These are phyloP conservation scores for Ehretia macrophylla DNA, from an alignment of 257 asterid genomes.

Conservation along the genomic window DNA sequence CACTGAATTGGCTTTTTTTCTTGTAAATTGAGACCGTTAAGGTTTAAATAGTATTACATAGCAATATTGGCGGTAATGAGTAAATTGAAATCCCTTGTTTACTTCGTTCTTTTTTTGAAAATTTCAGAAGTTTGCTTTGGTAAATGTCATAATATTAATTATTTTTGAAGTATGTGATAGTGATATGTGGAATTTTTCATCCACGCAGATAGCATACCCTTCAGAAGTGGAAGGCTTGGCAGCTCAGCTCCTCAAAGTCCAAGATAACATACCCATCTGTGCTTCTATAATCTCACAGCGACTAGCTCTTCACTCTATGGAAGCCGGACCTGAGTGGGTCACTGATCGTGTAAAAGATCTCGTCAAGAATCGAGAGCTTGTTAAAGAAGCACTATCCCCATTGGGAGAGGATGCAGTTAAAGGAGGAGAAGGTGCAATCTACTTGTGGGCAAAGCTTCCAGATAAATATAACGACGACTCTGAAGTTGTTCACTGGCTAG, in stretches of 20 bases:
- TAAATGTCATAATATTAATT: too few species aligned
- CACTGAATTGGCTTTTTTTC: too few species aligned
- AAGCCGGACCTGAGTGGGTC: constrained; percentile 91
- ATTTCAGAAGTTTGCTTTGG: neutral
- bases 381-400: constrained; percentile 70
- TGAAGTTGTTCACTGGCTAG: constrained; percentile 82
- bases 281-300: constrained; percentile 78
- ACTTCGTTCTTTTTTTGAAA: too few species aligned
- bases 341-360: constrained; percentile 61
- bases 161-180: neutral
- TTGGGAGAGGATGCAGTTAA: constrained; percentile 68
- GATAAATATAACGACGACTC: constrained; percentile 48
- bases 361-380: constrained; percentile 56
- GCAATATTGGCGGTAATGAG: too few species aligned
- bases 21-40: too few species aligned
- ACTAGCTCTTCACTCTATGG: constrained; percentile 74
- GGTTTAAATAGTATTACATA: too few species aligned
- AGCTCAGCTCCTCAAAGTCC: constrained; percentile 82
- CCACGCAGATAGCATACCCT: constrained; percentile 84
- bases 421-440: constrained; percentile 97
- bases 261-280: constrained; percentile 96
- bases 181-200: neutral
- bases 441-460: constrained; percentile 94
- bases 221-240: constrained; percentile 70
- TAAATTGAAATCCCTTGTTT: too few species aligned